Percentiles rank a stretch among this genome's conserved stretches.
phyloP scores from a whole-genome alignment of 2,329 filamentous ascomycete species.

The Alternaria angustiovoidea region DNA sequence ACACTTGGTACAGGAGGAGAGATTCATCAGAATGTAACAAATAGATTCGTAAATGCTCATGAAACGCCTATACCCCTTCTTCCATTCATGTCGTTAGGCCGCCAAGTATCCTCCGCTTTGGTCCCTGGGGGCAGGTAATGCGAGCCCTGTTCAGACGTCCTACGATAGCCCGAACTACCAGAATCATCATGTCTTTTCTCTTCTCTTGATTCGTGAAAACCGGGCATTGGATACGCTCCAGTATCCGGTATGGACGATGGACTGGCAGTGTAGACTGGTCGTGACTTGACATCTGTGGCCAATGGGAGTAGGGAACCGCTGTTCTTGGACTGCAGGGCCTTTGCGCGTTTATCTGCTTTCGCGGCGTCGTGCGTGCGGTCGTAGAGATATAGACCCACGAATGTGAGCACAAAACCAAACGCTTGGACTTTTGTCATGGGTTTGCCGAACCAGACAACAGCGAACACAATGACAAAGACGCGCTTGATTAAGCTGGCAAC shows the following conservation, averaged over 20 bases:
- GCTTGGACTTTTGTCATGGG: conserved; percentile 84
- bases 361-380: conserved; percentile 89
- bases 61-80: conserved; percentile 35
- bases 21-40: background rate
- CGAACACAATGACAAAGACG: conserved; percentile 94
- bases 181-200: conserved; percentile 66
- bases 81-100: conserved; percentile 36
- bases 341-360: conserved; percentile 83
- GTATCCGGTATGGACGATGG: conserved; percentile 50
- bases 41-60: conserved; percentile 17
- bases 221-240: conserved; percentile 38
- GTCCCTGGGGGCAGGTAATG: conserved; percentile 80
- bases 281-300: conserved; percentile 47
- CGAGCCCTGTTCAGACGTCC: conserved; percentile 50
- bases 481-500: conserved; percentile 96
- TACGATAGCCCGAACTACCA: conserved; percentile 57
- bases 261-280: conserved; percentile 49
- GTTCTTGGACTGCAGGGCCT: conserved; percentile 68
- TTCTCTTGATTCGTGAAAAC: conserved; percentile 50
- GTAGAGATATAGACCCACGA: conserved; percentile 92
- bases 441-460: conserved; percentile 95
- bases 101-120: conserved; percentile 86
- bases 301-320: conserved; percentile 73
- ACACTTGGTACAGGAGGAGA: background rate
- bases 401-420: conserved; percentile 86